These are phyloP conservation scores for Pichia norvegensis DNA, from an alignment of 1,139 yeast species.

Conservation along the genomic window DNA sequence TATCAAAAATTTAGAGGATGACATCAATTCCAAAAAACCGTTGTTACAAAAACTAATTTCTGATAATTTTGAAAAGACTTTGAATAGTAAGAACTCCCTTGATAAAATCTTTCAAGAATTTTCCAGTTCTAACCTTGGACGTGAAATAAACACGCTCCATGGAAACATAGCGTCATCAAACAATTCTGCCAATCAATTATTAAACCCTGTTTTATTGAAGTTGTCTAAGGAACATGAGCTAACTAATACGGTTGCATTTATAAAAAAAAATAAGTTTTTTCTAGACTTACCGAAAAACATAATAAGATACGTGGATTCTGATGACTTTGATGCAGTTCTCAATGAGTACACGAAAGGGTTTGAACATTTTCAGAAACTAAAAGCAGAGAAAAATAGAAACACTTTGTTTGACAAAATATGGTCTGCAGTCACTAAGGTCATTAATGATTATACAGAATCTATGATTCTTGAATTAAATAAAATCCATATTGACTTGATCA, in stretches of 20 bases:
- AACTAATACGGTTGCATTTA: slow-evolving; percentile 50
- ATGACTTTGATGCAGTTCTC: slow-evolving; percentile 65
- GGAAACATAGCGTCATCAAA: slow-evolving; percentile 26
- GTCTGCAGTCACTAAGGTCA: slow-evolving; percentile 56
- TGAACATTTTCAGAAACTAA: slow-evolving; percentile 25
- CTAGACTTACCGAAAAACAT: slow-evolving; percentile 68
- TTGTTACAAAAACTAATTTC: slow-evolving; percentile 63
- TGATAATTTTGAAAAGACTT: slow-evolving; percentile 65
- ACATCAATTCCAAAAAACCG: slow-evolving; percentile 56
- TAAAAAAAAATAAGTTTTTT: slow-evolving; percentile 53
- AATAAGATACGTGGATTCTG: slow-evolving; percentile 42
- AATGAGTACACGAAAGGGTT: slow-evolving; percentile 60
- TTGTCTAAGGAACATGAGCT: slow-evolving; percentile 54
- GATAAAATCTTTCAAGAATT: slow-evolving; percentile 53
- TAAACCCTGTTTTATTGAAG: slow-evolving; percentile 70
- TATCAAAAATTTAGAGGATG: slow-evolving; percentile 49
- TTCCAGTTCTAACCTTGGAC: slow-evolving; percentile 24
- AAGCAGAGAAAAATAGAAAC: slow-evolving; percentile 15
- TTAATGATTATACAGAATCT: slow-evolving; percentile 55
- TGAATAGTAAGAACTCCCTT: slow-evolving; percentile 62
- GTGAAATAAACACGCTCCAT: slow-evolving; percentile 18
- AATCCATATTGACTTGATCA: slow-evolving; percentile 24
- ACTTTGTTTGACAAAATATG: slow-evolving; percentile 46
- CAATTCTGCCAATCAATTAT: slow-evolving; percentile 53
- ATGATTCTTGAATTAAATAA: slow-evolving; percentile 53